Conservation (phyloP, 2,329 filamentous ascomycete species). For the Cytospora schulzeri region DNA sequence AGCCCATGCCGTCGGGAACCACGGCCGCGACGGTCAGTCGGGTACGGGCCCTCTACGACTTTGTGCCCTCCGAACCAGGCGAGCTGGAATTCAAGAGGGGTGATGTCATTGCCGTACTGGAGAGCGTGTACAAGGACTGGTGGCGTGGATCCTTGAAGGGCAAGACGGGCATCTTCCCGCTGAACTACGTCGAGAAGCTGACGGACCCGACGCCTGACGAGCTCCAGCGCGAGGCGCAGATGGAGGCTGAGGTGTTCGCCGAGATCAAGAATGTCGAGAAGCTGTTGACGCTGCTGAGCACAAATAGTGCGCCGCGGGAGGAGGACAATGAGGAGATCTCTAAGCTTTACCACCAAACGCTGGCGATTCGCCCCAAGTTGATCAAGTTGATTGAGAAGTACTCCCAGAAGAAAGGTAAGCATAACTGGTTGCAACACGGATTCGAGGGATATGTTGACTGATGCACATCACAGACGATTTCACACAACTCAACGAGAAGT, state of each 20-base stretch:
- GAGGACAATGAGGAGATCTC: conserved; percentile 98
- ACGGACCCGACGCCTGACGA: conserved; percentile 93
- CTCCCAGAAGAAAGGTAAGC: conserved; percentile 92
- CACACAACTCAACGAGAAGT: conserved; percentile 97
- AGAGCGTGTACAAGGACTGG: conserved; percentile 99
- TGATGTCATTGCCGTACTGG: conserved; percentile 93
- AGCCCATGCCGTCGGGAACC: conserved; percentile 74
- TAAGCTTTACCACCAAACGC: conserved; percentile 86
- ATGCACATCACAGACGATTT: conserved; percentile 75
- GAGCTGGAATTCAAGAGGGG: conserved; percentile 96
- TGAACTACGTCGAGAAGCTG: conserved; percentile 98
- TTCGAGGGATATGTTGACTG: not conserved
- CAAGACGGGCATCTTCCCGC: conserved; percentile 94
- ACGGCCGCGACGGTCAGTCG: conserved; percentile 95
- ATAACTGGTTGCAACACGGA: not conserved
- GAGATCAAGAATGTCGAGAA: conserved; percentile 68
- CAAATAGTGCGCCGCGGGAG: conserved; percentile 75
- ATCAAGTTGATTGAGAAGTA: conserved; percentile 99
- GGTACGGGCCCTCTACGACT: conserved; percentile 91
- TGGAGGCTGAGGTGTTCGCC: conserved; percentile 74
- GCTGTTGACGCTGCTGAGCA: conserved; percentile 85
- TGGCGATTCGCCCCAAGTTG: conserved; percentile 92
- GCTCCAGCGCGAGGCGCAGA: conserved; percentile 91
- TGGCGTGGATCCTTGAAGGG: conserved; percentile 95
- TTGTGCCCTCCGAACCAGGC: conserved; percentile 88